Evolutionary conservation across 176 grass and related monocot genomes (phyloP), one percentile per base, ranked within the genome.

Genomic region (Cymbopogon citratus): DNA sequence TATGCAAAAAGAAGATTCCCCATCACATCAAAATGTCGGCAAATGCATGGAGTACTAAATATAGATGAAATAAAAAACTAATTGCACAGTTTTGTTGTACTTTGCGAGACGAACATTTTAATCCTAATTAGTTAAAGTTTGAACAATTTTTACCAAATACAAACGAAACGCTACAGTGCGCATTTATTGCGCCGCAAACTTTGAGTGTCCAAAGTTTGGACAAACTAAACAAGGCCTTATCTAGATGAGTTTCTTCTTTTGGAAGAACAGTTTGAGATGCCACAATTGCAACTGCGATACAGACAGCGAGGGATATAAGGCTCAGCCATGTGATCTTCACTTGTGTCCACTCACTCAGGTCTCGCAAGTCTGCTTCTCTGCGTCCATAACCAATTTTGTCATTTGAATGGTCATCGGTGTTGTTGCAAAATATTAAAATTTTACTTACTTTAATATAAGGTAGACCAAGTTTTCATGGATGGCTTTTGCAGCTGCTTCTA

Each of bases 211-310:
- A n/a, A n/a, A n/a, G n/a, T n/a, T n/a, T n/a, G n/a, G n/a, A n/a
- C n/a, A n/a, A n/a, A n/a, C n/a, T n/a, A n/a, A n/a, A n/a, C n/a
- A n/a, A n/a, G n/a, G n/a, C n/a, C n/a, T 78, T 27, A 64, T 93
- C 43, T 94, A 91, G 33, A 91, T 88, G 79, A 89, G 80, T 73
- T 91, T 94, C 43, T 91, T 94, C 80, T 89, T 91, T 80, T 26
- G 83, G 57, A 91, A 91, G 52, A 78, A 94, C 21, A 19, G 73
- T 70, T 84, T 69, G 29, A 94, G 62, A 80, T 87, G 83, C 76
- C 76, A 87, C 66, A 80, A 29, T 46, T 94, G 89, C 40, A 82
- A 84, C 84, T 29, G 44, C n/a, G 4, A 91, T 85, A 45, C 89
- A 94, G 73, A 94, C 66, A 16, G 67, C 48, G 19, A 94, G 71